Evolutionary conservation across 768 basidiomycete genomes (phyloP).

Genomic region (Leccinum arenicola): DNA sequence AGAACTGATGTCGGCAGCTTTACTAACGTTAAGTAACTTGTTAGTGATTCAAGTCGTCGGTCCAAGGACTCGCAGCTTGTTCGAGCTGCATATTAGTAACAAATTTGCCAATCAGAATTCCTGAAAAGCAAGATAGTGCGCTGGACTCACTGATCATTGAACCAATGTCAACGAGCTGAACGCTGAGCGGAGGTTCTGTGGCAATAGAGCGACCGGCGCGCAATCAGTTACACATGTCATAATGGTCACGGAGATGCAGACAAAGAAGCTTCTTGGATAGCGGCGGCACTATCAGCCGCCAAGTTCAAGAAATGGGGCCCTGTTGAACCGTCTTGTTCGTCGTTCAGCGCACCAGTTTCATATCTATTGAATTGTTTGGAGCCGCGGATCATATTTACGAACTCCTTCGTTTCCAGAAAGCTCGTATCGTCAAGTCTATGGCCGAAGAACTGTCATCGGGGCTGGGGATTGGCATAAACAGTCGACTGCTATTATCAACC

Average conservation of each 20-base stretch:
- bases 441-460: not conserved
- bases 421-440: not conserved
- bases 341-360: not conserved
- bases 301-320: no score
- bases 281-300: no score
- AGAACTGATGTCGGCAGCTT: not conserved
- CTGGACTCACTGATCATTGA: not conserved
- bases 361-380: not conserved
- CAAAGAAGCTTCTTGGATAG: not conserved
- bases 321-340: no score
- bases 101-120: not conserved
- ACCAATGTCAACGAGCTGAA: no score
- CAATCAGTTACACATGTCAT: not conserved
- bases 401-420: no score
- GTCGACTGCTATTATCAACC: not conserved
- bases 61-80: not conserved
- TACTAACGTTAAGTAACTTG: not conserved
- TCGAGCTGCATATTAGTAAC: not conserved
- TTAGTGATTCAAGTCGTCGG: not conserved
- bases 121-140: not conserved
- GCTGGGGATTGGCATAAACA: not conserved
- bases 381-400: not conserved
- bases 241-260: not conserved
- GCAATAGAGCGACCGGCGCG: not conserved
- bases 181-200: no score